These are phyloP conservation scores for Volvariella surrecta DNA, from an alignment of 1,284 basidiomycete species.

Conservation along the genomic window DNA sequence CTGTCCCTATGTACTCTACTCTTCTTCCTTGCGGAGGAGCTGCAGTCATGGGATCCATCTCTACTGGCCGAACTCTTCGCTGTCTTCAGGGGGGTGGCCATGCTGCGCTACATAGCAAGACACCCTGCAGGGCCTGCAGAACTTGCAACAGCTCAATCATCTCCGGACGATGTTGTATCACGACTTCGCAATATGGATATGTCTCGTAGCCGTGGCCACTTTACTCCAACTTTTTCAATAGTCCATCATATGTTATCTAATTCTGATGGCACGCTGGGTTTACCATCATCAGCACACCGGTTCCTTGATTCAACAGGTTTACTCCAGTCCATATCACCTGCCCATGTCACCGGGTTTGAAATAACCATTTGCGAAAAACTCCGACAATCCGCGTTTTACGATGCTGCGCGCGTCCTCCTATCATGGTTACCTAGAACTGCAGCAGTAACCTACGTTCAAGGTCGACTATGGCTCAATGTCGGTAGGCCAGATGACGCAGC, in stretches of 20 bases:
- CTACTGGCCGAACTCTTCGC: conserved; percentile 68
- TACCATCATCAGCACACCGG: conserved; percentile 54
- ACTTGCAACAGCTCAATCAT: conserved; percentile 8
- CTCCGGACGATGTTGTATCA: conserved; percentile 55
- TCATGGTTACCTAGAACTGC: conserved; percentile 72
- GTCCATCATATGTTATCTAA: conserved; percentile 60
- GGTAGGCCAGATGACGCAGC: conserved; percentile 72
- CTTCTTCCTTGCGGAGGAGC: conserved; percentile 60
- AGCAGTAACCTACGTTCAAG: conserved; percentile 68
- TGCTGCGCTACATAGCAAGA: conserved; percentile 49
- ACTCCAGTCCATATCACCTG: conserved; percentile 55
- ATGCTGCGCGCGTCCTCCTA: conserved; percentile 55
- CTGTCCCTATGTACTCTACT: conserved; percentile 57
- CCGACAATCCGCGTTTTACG: conserved; percentile 55
- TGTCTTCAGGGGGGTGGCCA: conserved; percentile 66
- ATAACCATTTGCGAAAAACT: conserved; percentile 66
- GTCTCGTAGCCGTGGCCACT: conserved; percentile 38
- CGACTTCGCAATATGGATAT: conserved; percentile 68
- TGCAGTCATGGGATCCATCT: conserved; percentile 53
- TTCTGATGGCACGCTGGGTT: conserved; percentile 30
- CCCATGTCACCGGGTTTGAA: conserved; percentile 58
- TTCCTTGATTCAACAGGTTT: conserved; percentile 60
- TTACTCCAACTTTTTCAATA: conserved; percentile 57
- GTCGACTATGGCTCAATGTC: conserved; percentile 59
- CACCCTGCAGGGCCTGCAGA: conserved; percentile 41